These are phyloP conservation scores for Bruguiera parviflora DNA, from an alignment of 345 rosid genomes.

Conservation along the genomic window DNA sequence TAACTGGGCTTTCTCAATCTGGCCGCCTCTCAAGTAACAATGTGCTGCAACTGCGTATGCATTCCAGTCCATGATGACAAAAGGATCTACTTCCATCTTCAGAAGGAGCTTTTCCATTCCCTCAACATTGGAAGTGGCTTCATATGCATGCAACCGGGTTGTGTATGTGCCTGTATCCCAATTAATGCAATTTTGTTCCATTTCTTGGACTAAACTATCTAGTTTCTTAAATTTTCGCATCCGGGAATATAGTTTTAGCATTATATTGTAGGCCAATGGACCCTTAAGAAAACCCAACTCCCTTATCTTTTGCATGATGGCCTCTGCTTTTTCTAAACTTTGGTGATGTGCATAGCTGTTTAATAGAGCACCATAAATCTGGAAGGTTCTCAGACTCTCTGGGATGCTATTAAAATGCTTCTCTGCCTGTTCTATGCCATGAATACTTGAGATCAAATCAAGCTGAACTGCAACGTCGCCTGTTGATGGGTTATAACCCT, in stretches of 20 bases:
- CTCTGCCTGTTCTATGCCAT: slow-evolving; percentile 41
- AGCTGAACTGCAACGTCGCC: slow-evolving; percentile 49
- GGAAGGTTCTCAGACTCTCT: slow-evolving; percentile 18
- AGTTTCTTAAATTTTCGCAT: slow-evolving; percentile 35
- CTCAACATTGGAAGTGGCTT: slow-evolving; percentile 35
- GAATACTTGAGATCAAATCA: slow-evolving; percentile 51
- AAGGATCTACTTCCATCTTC: slow-evolving; percentile 44
- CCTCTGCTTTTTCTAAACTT: slow-evolving; percentile 45
- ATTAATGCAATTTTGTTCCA: slow-evolving; percentile 42
- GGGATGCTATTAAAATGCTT: slow-evolving; percentile 37
- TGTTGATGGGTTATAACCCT: slow-evolving; percentile 10
- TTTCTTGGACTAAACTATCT: slow-evolving; percentile 46
- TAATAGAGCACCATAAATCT: slow-evolving; percentile 49
- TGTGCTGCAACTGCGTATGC: slow-evolving; percentile 40
- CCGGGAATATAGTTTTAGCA: slow-evolving; percentile 49
- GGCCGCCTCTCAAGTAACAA: slow-evolving; percentile 48
- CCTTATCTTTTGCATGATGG: slow-evolving; percentile 33
- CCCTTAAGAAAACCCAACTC: slow-evolving; percentile 26
- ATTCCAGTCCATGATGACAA: slow-evolving; percentile 40
- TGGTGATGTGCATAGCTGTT: slow-evolving; percentile 43
- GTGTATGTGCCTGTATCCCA: slow-evolving; percentile 34
- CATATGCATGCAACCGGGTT: slow-evolving; percentile 54
- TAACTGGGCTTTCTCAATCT: slow-evolving; percentile 33
- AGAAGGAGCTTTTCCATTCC: slow-evolving; percentile 51
- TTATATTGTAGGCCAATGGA: slow-evolving; percentile 44